Base-by-base conservation (phyloP, 345 rosid genomes). In the Bruguiera gymnorhiza region DNA sequence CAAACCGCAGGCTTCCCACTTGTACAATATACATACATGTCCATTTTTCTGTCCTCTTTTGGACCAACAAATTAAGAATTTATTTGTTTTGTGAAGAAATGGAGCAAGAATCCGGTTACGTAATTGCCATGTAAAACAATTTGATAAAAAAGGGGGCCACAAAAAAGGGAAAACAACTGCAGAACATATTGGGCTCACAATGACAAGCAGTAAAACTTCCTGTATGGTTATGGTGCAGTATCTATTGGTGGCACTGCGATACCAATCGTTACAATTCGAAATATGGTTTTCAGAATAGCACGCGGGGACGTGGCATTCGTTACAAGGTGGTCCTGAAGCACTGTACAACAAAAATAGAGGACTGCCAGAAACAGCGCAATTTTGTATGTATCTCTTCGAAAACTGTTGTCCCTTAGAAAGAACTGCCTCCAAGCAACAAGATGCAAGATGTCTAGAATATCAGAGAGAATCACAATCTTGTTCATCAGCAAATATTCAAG, bases 401-500 rank as follows among this genome's bases (percentile, higher is more conserved):
- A 84, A 77, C 96, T 69, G 3, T 91, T 77, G n/a, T 93, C 97
- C 73, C 88, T 80, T 82, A 91, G 94, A 69, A 93, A 93, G 85
- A 89, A 93, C 96, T 93, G 96, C 36, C 20, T 32, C 54, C 54
- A 69, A 63, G 3, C 52, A 29, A 60, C 39, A 46, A 3, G 21
- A 56, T 62, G 21, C 31, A 54, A 2, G 7, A 50, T 7, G 8
- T 72, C 6, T 6, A 36, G 39, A 36, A 36, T 36, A 36, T 36
- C 39, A 36, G 39, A 0, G 39, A 7, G 9, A 7, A 36, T 8
- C 9, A 36, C 39, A 1, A 36, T 36, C 39, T 36, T 36, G 1
- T 36, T 36, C 39, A 36, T 7, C 39, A 36, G 43, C 43, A 37
- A 37, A 37, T 37, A 37, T 37, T 37, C 13, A 8, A 37, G 43